A percentile compares a stretch with the other conserved stretches of the same genome.
Evolutionary conservation across 257 asterid genomes (phyloP).

Genomic region (Solanum corneliomulleri): DNA sequence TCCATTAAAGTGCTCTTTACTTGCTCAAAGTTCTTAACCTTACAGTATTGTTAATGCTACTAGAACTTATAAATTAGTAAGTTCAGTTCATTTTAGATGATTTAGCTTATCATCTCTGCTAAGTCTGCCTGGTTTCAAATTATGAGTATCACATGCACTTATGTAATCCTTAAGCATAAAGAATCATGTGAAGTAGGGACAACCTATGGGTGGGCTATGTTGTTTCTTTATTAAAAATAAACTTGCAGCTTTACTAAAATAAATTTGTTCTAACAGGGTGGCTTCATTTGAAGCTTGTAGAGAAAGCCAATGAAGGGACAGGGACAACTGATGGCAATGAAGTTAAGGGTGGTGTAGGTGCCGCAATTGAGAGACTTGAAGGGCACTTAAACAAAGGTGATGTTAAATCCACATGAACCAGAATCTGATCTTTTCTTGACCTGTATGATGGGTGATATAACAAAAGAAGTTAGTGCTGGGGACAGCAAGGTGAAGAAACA

Average conservation of each 20-base stretch:
- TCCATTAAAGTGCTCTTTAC: not conserved
- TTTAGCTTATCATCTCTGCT: not conserved
- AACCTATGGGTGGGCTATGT: not conserved
- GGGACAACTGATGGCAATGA: slow-evolving; percentile 9
- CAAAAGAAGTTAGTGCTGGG: not conserved
- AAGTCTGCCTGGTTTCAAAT: not conserved
- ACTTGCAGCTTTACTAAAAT: slow-evolving; percentile 1
- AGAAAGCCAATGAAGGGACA: slow-evolving; percentile 71
- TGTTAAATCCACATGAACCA: not conserved
- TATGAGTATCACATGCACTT: not conserved
- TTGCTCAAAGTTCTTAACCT: not conserved
- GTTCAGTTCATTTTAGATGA: not conserved
- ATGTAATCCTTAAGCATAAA: not conserved
- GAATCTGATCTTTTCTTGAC: not conserved
- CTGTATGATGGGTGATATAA: not conserved
- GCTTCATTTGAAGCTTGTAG: slow-evolving; percentile 83
- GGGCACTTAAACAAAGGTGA: slow-evolving; percentile 34
- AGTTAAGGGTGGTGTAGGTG: slow-evolving; percentile 43
- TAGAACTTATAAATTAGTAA: not conserved
- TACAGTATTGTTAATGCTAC: not conserved
- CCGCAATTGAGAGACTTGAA: slow-evolving; percentile 64
- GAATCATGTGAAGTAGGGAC: not conserved
- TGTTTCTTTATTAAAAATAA: not conserved
- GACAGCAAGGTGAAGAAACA: not conserved
- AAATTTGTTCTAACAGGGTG: slow-evolving; percentile 44